These are phyloP conservation scores for Aspergillus terreus DNA, from an alignment of 2,329 filamentous ascomycete genomes.

Conservation along the genomic window DNA sequence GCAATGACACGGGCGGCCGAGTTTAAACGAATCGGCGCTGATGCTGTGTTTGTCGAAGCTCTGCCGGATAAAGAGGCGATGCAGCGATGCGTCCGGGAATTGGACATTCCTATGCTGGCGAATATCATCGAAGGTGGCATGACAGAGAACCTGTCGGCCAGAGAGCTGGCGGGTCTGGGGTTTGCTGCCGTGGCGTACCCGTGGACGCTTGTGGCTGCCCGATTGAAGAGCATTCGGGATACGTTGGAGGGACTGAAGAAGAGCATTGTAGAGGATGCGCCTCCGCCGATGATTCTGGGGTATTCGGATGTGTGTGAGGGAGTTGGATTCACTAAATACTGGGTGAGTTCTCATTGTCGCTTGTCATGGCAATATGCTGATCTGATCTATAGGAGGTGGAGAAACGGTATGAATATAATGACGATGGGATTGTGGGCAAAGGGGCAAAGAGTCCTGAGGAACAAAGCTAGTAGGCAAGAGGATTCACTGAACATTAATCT, in stretches of 20 bases:
- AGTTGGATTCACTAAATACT: conserved; percentile 45
- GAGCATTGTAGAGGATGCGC: conserved; percentile 38
- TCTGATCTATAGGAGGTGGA: conserved; percentile 10
- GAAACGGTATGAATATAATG: neutral
- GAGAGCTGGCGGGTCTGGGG: conserved; percentile 38
- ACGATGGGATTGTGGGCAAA: neutral
- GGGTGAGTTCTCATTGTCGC: neutral
- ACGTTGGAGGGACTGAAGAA: conserved; percentile 37
- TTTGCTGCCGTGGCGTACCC: conserved; percentile 44
- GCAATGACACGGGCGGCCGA: conserved; percentile 40
- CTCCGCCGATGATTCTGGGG: conserved; percentile 41
- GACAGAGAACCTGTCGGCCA: conserved; percentile 40
- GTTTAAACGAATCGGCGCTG: conserved; percentile 43
- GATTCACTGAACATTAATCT: no score
- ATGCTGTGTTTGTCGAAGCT: conserved; percentile 46
- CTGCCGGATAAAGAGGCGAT: conserved; percentile 44
- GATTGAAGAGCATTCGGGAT: conserved; percentile 38
- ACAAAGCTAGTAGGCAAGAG: no score
- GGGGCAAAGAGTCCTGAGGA: neutral
- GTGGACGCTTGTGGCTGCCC: conserved; percentile 45
- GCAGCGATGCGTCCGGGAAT: conserved; percentile 32
- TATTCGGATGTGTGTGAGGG: conserved; percentile 45
- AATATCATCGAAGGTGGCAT: conserved; percentile 45
- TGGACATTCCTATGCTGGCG: conserved; percentile 40
- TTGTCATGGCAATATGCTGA: neutral